A percentile compares a stretch with the other conserved stretches of the same genome.
These are phyloP conservation scores for Exserohilum turcica DNA, from an alignment of 2,329 filamentous ascomycete species.

Conservation along the genomic window DNA sequence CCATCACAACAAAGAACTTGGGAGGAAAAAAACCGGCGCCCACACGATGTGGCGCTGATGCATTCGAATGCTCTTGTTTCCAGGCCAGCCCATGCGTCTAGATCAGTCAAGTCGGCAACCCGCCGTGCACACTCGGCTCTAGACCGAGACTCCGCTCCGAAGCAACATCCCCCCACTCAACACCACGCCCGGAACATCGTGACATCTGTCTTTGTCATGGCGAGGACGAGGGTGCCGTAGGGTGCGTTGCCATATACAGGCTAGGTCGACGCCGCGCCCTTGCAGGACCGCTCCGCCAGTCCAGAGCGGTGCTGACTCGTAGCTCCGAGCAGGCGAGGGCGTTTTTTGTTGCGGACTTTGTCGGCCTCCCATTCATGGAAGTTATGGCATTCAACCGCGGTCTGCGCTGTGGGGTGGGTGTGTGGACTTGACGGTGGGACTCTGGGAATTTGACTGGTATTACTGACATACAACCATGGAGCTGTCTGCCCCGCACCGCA, in stretches of 20 bases:
- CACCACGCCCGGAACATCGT: conserved; percentile 26
- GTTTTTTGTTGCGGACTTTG: conserved; percentile 15
- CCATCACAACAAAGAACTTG: too few relatives aligned
- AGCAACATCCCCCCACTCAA: conserved; percentile 10
- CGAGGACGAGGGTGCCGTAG: conserved; percentile 1
- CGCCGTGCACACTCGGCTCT: conserved; percentile 3
- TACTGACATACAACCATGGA: too few relatives aligned
- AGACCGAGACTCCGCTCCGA: conserved; percentile 10
- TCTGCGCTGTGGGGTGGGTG: not conserved
- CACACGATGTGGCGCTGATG: not conserved
- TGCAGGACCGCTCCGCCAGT: not conserved
- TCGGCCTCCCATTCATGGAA: conserved; percentile 32
- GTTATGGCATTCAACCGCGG: conserved; percentile 5
- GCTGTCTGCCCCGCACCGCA: conserved; percentile 14
- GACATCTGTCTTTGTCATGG: conserved; percentile 14
- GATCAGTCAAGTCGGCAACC: not conserved
- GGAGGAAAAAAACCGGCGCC: not conserved
- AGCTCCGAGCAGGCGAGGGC: not conserved
- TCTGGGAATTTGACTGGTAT: conserved; percentile 1
- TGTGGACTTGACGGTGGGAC: conserved; percentile 4
- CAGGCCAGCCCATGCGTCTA: not conserved
- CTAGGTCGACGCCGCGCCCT: not conserved
- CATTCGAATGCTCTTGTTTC: not conserved
- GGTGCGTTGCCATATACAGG: conserved; percentile 10
- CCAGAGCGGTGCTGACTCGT: not conserved